A percentile compares a stretch with the other conserved stretches of the same genome.
phyloP scores from a whole-genome alignment of 164 flowering plant genomes.

The Tetrastigma voinierianum region DNA sequence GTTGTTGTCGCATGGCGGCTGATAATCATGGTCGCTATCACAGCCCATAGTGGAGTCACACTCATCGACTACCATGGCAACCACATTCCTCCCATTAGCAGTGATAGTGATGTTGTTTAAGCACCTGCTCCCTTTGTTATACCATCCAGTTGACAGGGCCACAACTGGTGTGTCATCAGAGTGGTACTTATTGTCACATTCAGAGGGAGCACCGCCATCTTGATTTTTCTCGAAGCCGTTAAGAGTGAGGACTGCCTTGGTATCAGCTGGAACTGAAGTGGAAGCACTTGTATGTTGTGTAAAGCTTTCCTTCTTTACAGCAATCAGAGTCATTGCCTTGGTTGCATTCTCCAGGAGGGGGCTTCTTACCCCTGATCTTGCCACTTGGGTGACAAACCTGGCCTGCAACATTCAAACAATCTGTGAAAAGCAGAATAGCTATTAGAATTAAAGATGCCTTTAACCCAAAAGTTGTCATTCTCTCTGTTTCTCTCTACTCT shows the following conservation, averaged over 20 bases:
- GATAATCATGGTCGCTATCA: slow-evolving; percentile 18
- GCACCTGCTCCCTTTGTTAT: slow-evolving; percentile 11
- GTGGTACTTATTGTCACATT: slow-evolving; percentile 24
- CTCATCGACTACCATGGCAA: slow-evolving; percentile 21
- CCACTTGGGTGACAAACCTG: slow-evolving; percentile 19
- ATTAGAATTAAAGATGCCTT: not conserved
- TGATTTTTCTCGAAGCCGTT: slow-evolving; percentile 29
- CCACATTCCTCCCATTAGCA: slow-evolving; percentile 16
- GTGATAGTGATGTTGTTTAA: slow-evolving; percentile 10
- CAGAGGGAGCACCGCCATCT: slow-evolving; percentile 29
- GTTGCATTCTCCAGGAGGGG: slow-evolving; percentile 28
- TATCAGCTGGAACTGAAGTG: slow-evolving; percentile 22
- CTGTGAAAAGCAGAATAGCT: not conserved
- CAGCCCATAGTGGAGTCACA: slow-evolving; percentile 21
- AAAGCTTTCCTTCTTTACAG: slow-evolving; percentile 19
- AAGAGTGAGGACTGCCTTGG: slow-evolving; percentile 22
- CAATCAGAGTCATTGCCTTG: slow-evolving; percentile 23
- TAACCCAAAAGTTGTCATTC: not conserved
- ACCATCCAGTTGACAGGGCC: slow-evolving; percentile 25
- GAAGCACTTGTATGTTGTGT: slow-evolving; percentile 30
- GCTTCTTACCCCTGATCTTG: slow-evolving; percentile 16
- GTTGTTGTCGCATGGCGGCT: slow-evolving; percentile 33
- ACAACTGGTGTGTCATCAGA: slow-evolving; percentile 13
- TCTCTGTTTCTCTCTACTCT: not conserved
- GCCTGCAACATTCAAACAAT: not conserved